Conservation (phyloP, 2,329 filamentous ascomycete genomes). For the Hymenoscyphus salicellus region DNA sequence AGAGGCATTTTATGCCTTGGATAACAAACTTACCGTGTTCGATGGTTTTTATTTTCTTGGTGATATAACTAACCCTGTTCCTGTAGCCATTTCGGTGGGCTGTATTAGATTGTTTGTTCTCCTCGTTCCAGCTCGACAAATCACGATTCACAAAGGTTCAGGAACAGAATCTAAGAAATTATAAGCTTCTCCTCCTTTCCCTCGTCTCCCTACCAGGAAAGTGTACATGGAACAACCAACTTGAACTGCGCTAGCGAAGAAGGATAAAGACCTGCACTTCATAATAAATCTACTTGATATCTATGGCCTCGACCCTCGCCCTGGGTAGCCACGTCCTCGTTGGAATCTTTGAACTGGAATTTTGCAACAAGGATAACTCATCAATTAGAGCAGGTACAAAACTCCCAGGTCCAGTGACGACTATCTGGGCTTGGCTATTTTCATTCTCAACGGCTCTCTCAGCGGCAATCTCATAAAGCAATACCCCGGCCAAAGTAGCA, state of each 20-base stretch:
- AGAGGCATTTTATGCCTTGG: too few relatives aligned
- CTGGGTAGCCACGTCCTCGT: slow-evolving; percentile 46
- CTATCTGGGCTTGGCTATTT: slow-evolving; percentile 49
- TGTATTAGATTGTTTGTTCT: too few relatives aligned
- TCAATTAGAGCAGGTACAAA: slow-evolving; percentile 87
- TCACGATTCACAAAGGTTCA: too few relatives aligned
- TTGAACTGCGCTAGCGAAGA: not conserved
- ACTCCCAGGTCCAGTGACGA: slow-evolving; percentile 65
- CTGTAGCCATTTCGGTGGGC: too few relatives aligned
- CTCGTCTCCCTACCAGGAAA: not conserved
- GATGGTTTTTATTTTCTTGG: too few relatives aligned
- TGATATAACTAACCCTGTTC: too few relatives aligned
- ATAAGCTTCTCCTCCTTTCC: too few relatives aligned
- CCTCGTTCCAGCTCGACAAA: too few relatives aligned
- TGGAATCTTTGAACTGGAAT: slow-evolving; percentile 46
- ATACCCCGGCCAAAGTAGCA: slow-evolving; percentile 67
- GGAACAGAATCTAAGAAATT: too few relatives aligned
- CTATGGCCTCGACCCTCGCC: slow-evolving; percentile 47
- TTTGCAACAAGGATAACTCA: slow-evolving; percentile 53
- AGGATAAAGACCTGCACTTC: not conserved
- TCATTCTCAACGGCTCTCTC: slow-evolving; percentile 62
- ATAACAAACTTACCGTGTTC: too few relatives aligned
- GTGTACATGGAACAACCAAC: not conserved
- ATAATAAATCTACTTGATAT: slow-evolving; percentile 9
- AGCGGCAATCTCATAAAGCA: slow-evolving; percentile 72